These are phyloP conservation scores for Miamiensis avidus DNA, from an alignment of 169 alveolate genomes.

Conservation along the genomic window DNA sequence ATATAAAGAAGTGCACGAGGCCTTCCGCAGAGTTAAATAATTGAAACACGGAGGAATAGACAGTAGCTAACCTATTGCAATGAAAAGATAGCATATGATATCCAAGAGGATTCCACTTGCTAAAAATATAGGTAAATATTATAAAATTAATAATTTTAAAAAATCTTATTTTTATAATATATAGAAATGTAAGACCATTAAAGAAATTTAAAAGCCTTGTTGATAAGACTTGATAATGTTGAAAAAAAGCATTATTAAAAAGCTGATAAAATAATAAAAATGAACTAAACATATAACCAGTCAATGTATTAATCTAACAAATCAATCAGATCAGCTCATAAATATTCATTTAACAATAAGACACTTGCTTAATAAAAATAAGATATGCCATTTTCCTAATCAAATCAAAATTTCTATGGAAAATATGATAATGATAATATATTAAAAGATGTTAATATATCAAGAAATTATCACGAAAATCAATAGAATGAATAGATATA, in stretches of 20 bases:
- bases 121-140: slow-evolving; percentile 17
- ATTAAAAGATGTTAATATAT: too few relatives aligned
- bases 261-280: background rate
- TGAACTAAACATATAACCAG: background rate
- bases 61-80: background rate
- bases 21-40: slow-evolving; percentile 5
- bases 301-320: too few relatives aligned
- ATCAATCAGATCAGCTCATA: too few relatives aligned
- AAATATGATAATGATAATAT: too few relatives aligned
- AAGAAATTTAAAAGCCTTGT: slow-evolving; percentile 11
- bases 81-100: slow-evolving; percentile 9
- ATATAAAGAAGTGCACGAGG: slow-evolving; percentile 18
- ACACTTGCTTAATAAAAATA: too few relatives aligned
- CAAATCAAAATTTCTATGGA: too few relatives aligned
- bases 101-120: background rate
- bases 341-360: too few relatives aligned
- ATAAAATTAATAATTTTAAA: too few relatives aligned
- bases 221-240: slow-evolving; percentile 1
- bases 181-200: slow-evolving; percentile 3
- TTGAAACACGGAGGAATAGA: slow-evolving; percentile 17
- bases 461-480: too few relatives aligned
- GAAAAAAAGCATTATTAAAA: background rate
- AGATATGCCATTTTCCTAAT: too few relatives aligned
- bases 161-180: too few relatives aligned
- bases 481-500: too few relatives aligned